Evolutionary conservation across 2,329 filamentous ascomycete species (phyloP), one percentile per base, ranked within the genome.

Genomic region (Aspergillus novoparasiticus): DNA sequence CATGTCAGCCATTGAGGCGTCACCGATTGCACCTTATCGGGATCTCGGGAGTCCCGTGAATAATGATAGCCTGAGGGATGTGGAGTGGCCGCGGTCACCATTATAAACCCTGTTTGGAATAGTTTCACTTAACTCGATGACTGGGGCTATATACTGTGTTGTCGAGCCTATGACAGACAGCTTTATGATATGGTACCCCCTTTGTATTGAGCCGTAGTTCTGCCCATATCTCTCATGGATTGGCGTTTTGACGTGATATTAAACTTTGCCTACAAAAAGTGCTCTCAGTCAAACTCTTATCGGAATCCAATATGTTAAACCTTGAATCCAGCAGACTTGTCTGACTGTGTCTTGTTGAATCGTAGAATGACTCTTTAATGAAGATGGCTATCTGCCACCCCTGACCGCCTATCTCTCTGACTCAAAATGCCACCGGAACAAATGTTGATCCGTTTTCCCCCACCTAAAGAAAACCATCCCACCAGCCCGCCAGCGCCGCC

Each of bases 11-110:
- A 16, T 12, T 14, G 51, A 34, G 30, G 30, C 19, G 28, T 54
- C 51, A 70, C 32, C 21, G 51, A 80, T 36, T 6, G 51, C 51
- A 12, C 28, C 30, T 11, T 54, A 21, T 23, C 51, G 32, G 19
- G 51, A 34, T 36, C 30, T 54, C 6, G 30, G 30, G 5, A 34
- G 30, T 36, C 51, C 51, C 5, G 11, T 19, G 19, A 30, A n/a
- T 34, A 16, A 50, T 3, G 19, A n/a, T 21, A 54, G 28, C 21
- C 51, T 30, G 14, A 54, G 51, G 51, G 19, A 54, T 23, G 23
- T 54, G 51, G 51, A 36, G 30, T 23, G 46, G 46, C 6, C 26
- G 14, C 46, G 46, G 23, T 16, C 46, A 2, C 46, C 46, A 4
- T 50, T 16, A 32, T 19, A 14, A 14, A 11, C 23, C 10, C 30